Percentiles rank a stretch among this genome's conserved stretches.
Evolutionary conservation across 2,329 filamentous ascomycete genomes (phyloP).

Genomic region (Sporothrix luriei): DNA sequence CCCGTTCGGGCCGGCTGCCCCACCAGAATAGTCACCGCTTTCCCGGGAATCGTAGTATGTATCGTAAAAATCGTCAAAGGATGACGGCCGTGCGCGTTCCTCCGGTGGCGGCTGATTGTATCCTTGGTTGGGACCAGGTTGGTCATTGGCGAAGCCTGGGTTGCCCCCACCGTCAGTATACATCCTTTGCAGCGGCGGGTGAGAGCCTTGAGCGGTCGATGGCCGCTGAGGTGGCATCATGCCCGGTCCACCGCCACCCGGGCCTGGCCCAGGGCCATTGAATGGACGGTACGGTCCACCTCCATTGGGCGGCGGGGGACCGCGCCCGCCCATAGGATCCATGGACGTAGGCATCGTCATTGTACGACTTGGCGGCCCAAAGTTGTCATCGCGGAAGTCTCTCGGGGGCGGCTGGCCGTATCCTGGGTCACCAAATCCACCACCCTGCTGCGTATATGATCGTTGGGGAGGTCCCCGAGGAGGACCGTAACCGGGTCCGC

Average conservation of each 20-base stretch:
- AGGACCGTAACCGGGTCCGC: slow-evolving; percentile 37
- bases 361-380: slow-evolving; percentile 58
- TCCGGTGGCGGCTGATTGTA: slow-evolving; percentile 45
- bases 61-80: slow-evolving; percentile 58
- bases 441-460: slow-evolving; percentile 37
- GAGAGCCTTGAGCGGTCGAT: slow-evolving; percentile 57
- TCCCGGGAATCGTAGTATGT: slow-evolving; percentile 53
- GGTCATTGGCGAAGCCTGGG: slow-evolving; percentile 27
- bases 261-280: slow-evolving; percentile 38
- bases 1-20: slow-evolving; percentile 37
- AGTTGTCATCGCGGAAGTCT: slow-evolving; percentile 48
- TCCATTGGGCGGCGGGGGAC: slow-evolving; percentile 46
- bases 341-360: slow-evolving; percentile 62
- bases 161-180: slow-evolving; percentile 41
- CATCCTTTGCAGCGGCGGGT: slow-evolving; percentile 56
- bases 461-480: slow-evolving; percentile 34
- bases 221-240: slow-evolving; percentile 51
- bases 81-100: slow-evolving; percentile 44
- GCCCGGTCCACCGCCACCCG: slow-evolving; percentile 41
- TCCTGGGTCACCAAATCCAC: slow-evolving; percentile 39
- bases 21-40: slow-evolving; percentile 41
- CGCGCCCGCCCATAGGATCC: slow-evolving; percentile 47
- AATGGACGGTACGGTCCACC: slow-evolving; percentile 43
- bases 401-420: slow-evolving; percentile 40
- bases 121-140: slow-evolving; percentile 39